phyloP scores from a whole-genome alignment of 202 grass and related monocot species.

The Digitaria exilis region DNA sequence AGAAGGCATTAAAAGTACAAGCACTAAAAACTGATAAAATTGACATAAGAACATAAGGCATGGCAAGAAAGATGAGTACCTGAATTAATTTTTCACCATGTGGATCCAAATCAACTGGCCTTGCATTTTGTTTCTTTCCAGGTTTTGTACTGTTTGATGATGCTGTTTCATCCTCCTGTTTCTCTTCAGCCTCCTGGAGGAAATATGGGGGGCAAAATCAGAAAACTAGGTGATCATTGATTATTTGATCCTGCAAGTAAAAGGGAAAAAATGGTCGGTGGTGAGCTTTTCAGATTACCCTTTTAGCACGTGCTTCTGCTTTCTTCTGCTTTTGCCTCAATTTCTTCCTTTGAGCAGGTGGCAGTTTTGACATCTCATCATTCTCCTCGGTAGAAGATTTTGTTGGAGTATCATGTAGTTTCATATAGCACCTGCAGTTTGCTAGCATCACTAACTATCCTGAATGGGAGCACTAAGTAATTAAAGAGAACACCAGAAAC shows the following conservation, averaged over 20 bases:
- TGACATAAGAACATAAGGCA: conserved; percentile 8
- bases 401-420: conserved; percentile 90
- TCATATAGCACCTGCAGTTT: conserved; percentile 90
- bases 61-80: conserved; percentile 51
- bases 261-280: not conserved
- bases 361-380: conserved; percentile 91
- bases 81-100: conserved; percentile 89
- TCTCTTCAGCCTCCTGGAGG: conserved; percentile 95
- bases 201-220: conserved; percentile 43
- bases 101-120: conserved; percentile 91
- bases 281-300: conserved; percentile 60
- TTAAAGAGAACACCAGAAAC: conserved; percentile 6
- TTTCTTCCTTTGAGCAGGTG: conserved; percentile 95
- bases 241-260: not conserved
- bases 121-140: conserved; percentile 80
- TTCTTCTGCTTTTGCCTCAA: conserved; percentile 99
- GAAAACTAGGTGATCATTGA: conserved; percentile 12
- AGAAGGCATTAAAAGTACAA: not conserved
- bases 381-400: conserved; percentile 77
- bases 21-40: conserved; percentile 8
- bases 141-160: conserved; percentile 72
- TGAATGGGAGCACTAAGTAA: conserved; percentile 26
- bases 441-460: conserved; percentile 34
- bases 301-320: conserved; percentile 97
- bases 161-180: conserved; percentile 79